phyloP scores from a whole-genome alignment of 2,329 filamentous ascomycete genomes.

The Penicillium sp. region DNA sequence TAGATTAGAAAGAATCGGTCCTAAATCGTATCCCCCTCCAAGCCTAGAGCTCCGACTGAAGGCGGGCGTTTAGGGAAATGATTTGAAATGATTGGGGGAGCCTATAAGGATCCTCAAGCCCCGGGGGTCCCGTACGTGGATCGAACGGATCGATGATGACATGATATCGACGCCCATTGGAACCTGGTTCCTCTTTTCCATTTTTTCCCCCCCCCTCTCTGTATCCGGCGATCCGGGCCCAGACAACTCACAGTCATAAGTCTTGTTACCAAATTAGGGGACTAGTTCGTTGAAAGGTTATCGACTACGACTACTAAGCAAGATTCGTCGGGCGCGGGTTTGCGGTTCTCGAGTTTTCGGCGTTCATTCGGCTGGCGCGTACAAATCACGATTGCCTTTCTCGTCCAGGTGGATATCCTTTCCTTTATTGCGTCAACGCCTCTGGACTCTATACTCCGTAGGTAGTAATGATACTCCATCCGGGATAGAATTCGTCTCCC shows the following conservation, averaged over 20 bases:
- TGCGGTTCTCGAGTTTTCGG: background rate
- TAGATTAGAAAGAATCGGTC: background rate
- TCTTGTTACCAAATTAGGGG: background rate
- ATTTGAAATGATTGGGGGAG: background rate
- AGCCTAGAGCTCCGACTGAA: background rate
- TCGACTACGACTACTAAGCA: background rate
- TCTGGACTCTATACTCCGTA: background rate
- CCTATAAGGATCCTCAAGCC: background rate
- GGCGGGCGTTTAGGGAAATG: background rate
- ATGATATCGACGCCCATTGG: constrained; percentile 21
- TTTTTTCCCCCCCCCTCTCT: background rate
- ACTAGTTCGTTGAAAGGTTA: background rate
- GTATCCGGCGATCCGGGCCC: constrained; percentile 30
- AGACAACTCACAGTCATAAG: background rate
- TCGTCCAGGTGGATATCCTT: background rate
- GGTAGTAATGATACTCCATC: background rate
- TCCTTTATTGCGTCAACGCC: background rate
- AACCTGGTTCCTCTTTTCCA: constrained; percentile 5
- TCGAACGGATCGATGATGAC: constrained; percentile 29
- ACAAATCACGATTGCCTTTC: background rate
- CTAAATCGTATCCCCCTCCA: background rate
- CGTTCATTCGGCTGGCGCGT: background rate
- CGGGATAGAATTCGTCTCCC: background rate
- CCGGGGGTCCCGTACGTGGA: background rate
- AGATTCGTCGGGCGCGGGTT: background rate